A percentile compares a stretch with the other conserved stretches of the same genome.
These are phyloP conservation scores for Dictyostelium brefeldianum DNA, from an alignment of 78 protist species.

Conservation along the genomic window DNA sequence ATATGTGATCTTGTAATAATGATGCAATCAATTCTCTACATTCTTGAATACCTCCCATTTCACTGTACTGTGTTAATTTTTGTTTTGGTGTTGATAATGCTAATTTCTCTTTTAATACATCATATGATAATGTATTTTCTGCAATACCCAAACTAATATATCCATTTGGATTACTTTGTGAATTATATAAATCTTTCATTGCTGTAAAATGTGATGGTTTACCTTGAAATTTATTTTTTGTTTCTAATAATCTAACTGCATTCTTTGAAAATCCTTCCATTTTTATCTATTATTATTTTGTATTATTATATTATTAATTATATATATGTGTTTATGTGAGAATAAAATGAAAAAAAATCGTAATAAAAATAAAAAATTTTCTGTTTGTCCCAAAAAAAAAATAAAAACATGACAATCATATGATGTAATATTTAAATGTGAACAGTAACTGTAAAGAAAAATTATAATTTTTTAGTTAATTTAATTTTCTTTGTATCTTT, in stretches of 20 bases:
- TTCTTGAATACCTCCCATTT: constrained; percentile 28
- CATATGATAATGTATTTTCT: constrained; percentile 41
- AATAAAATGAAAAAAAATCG: no score
- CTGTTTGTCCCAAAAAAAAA: no score
- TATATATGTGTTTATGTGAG: no score
- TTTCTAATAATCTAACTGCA: not conserved
- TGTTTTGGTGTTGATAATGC: not conserved
- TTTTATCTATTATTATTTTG: not conserved
- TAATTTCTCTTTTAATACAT: constrained; percentile 32
- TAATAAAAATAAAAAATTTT: no score
- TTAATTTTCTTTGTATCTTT: no score
- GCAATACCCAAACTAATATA: constrained; percentile 58
- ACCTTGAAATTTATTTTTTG: not conserved
- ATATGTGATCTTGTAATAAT: constrained; percentile 6
- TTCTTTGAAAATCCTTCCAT: constrained; percentile 23
- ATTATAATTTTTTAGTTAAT: no score
- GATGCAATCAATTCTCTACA: constrained; percentile 23
- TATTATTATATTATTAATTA: no score
- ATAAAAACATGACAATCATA: no score
- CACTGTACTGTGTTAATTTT: constrained; percentile 10
- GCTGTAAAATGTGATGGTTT: constrained; percentile 19
- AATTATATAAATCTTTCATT: not conserved
- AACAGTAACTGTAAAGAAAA: no score
- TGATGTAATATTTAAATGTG: no score
- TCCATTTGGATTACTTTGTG: constrained; percentile 43